Evolutionary conservation across 164 flowering plant genomes (phyloP).

Genomic region (Cinnamomum chago): DNA sequence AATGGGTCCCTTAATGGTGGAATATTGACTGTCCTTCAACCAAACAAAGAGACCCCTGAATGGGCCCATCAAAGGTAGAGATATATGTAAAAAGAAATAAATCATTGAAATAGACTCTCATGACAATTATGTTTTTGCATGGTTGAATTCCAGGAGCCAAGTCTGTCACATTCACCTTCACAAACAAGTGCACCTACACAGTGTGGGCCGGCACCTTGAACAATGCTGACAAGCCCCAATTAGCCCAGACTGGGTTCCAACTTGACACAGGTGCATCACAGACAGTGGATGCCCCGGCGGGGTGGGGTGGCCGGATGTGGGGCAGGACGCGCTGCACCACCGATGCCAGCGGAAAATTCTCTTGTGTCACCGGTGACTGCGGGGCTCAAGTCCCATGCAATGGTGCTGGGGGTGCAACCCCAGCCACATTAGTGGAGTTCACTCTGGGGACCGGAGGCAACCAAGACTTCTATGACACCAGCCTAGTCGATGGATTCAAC

Average conservation of each 20-base stretch:
- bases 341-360: constrained; percentile 15
- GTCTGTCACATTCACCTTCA: constrained; percentile 18
- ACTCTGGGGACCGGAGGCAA: constrained; percentile 35
- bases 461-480: constrained; percentile 73
- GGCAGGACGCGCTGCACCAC: constrained; percentile 28
- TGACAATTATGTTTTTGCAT: too few relatives aligned
- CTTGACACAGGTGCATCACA: constrained; percentile 15
- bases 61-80: too few relatives aligned
- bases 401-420: constrained; percentile 50
- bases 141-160: constrained; percentile 4
- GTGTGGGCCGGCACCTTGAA: constrained; percentile 39
- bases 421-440: constrained; percentile 65
- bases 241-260: constrained; percentile 23
- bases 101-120: too few relatives aligned
- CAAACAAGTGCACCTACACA: constrained; percentile 28
- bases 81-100: too few relatives aligned
- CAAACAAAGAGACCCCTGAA: too few relatives aligned
- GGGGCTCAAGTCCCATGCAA: constrained; percentile 46
- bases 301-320: constrained; percentile 41
- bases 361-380: constrained; percentile 48
- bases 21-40: too few relatives aligned
- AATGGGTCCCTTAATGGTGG: too few relatives aligned
- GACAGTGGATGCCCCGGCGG: constrained; percentile 5
- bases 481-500: constrained; percentile 88
- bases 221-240: constrained; percentile 11